Evolutionary conservation across 257 asterid genomes (phyloP).

Genomic region (Solanum chilense): DNA sequence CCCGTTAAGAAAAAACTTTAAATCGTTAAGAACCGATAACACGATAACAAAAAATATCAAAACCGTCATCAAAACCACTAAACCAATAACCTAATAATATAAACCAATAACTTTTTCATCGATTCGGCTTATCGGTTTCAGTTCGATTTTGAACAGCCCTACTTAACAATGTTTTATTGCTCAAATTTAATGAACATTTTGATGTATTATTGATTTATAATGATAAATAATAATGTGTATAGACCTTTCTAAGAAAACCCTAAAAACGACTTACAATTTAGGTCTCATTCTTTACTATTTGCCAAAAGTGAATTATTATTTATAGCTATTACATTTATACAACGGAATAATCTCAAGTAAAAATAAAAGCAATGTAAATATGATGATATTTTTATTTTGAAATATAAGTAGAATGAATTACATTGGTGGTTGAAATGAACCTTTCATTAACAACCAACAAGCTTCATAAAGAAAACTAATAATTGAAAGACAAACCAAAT

Average conservation of each 20-base stretch:
- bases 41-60: too few species aligned
- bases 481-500: neutral
- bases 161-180: neutral
- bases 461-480: neutral
- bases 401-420: neutral
- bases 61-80: too few species aligned
- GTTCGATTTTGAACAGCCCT: too few species aligned
- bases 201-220: neutral
- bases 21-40: too few species aligned
- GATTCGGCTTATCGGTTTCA: too few species aligned
- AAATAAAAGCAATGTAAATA: neutral
- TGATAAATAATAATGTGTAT: neutral
- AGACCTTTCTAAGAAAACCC: neutral
- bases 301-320: neutral
- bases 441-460: neutral
- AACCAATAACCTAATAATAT: too few species aligned
- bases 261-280: too few species aligned
- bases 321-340: too few species aligned
- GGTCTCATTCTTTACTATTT: neutral
- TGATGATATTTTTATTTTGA: neutral
- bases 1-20: too few species aligned
- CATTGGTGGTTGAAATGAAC: neutral
- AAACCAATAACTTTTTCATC: too few species aligned
- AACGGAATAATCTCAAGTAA: neutral
- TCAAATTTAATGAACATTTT: neutral